Conservation (phyloP, 177 flowering plant species). For the Vitis hybrid region DNA sequence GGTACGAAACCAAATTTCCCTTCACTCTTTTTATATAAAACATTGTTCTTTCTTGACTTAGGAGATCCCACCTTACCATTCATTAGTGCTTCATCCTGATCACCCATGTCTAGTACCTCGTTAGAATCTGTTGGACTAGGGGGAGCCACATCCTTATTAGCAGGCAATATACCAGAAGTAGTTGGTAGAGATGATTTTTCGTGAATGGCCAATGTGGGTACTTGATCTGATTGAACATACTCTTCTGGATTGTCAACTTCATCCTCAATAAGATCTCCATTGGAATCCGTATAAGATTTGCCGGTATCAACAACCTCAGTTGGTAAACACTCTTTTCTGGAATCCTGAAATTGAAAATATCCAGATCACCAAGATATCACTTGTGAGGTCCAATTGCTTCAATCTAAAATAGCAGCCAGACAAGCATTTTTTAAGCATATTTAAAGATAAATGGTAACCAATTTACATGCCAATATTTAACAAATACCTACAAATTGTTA, state of each 20-base stretch:
- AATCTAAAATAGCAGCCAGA: not conserved
- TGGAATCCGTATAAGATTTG: constrained; percentile 35
- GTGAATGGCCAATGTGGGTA: constrained; percentile 61
- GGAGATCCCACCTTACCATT: constrained; percentile 46
- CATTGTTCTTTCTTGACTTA: constrained; percentile 33
- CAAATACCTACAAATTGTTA: not conserved
- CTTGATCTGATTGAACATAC: constrained; percentile 54
- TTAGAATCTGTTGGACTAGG: constrained; percentile 22
- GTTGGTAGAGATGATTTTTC: constrained; percentile 38
- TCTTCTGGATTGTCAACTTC: constrained; percentile 37
- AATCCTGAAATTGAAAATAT: constrained; percentile 41
- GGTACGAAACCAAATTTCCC: constrained; percentile 40
- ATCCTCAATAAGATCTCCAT: constrained; percentile 33
- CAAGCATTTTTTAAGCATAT: not conserved
- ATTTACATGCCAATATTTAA: not conserved
- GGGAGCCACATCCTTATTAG: constrained; percentile 25
- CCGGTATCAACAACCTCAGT: constrained; percentile 34
- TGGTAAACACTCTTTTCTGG: constrained; percentile 30
- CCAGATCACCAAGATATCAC: not conserved
- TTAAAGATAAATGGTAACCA: not conserved
- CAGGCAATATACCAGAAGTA: constrained; percentile 35
- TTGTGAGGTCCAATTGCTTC: not conserved
- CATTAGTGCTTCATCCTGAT: constrained; percentile 29
- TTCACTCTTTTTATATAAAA: constrained; percentile 30
- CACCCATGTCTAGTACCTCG: constrained; percentile 28